Evolutionary conservation across 2,329 filamentous ascomycete genomes (phyloP).

Genomic region (Epichloe uncinata): DNA sequence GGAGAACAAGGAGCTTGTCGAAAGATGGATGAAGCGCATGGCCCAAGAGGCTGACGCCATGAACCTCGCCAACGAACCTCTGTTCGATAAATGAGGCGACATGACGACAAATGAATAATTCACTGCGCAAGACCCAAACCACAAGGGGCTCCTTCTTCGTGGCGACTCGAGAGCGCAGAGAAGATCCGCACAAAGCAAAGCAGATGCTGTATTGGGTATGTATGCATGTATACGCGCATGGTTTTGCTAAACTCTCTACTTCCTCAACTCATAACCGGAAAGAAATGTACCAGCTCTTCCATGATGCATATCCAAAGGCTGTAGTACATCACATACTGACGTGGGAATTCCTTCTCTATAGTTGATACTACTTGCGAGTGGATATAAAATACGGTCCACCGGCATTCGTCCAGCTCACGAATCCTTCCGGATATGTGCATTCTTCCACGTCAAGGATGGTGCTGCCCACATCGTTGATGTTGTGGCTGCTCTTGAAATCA

Average conservation of each 20-base stretch:
- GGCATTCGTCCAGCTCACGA: slow-evolving; percentile 85
- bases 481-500: slow-evolving; percentile 61
- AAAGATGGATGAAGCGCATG: slow-evolving; percentile 84
- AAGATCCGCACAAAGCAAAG: neutral
- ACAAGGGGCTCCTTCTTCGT: neutral
- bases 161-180: neutral
- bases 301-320: slow-evolving; percentile 1
- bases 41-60: slow-evolving; percentile 75
- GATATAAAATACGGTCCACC: slow-evolving; percentile 83
- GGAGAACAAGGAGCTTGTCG: slow-evolving; percentile 82
- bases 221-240: slow-evolving; percentile 11
- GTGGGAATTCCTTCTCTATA: slow-evolving; percentile 13
- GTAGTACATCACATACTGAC: slow-evolving; percentile 14
- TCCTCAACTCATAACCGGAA: neutral
- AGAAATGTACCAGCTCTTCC: neutral
- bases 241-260: slow-evolving; percentile 9
- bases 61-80: slow-evolving; percentile 52
- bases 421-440: slow-evolving; percentile 46
- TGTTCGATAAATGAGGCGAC: slow-evolving; percentile 11
- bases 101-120: neutral
- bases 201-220: slow-evolving; percentile 12
- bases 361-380: slow-evolving; percentile 46
- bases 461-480: slow-evolving; percentile 64
- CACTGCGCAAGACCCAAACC: neutral
- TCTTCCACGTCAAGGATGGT: slow-evolving; percentile 69